Percentiles rank a stretch among this genome's conserved stretches.
phyloP scores from a whole-genome alignment of 2,329 filamentous ascomycete genomes.

The Sporothrix sp. region DNA sequence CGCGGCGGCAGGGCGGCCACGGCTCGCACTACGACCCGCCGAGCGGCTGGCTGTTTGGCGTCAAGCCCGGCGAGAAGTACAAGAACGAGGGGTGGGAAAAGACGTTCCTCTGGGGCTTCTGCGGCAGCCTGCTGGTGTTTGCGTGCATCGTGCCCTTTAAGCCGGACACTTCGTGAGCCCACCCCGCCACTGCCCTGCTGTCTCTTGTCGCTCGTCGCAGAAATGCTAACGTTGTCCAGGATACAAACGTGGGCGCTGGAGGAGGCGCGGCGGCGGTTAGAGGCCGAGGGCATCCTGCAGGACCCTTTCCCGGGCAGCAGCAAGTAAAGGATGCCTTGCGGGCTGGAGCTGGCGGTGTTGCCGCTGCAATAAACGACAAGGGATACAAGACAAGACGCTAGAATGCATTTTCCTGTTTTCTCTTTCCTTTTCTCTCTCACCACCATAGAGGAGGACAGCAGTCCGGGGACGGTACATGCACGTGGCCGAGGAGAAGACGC shows the following conservation, averaged over 20 bases:
- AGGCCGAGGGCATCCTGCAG: conserved; percentile 86
- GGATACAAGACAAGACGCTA: no score
- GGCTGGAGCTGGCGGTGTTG: not conserved
- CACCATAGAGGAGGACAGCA: conserved; percentile 5
- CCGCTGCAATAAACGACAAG: not conserved
- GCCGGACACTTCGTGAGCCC: conserved; percentile 80
- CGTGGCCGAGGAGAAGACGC: not conserved
- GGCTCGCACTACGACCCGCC: conserved; percentile 82
- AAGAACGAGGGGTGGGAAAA: conserved; percentile 96
- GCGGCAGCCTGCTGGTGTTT: conserved; percentile 62
- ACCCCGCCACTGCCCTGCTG: not conserved
- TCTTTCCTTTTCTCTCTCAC: not conserved
- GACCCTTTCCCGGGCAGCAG: conserved; percentile 59
- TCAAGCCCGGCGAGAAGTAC: conserved; percentile 91
- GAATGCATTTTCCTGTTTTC: not conserved
- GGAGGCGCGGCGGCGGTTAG: conserved; percentile 88
- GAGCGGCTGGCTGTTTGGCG: conserved; percentile 82
- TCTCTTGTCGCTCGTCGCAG: conserved; percentile 17
- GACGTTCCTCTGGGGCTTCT: conserved; percentile 75
- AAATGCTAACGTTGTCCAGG: conserved; percentile 39
- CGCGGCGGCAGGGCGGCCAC: conserved; percentile 36
- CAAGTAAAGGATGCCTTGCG: not conserved
- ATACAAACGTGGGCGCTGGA: conserved; percentile 99
- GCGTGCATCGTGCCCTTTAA: conserved; percentile 86
- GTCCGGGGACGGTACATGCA: not conserved